A percentile compares a stretch with the other conserved stretches of the same genome.
Conservation (phyloP, 192 early-diverging fungal genomes). For the Backusella sp. region DNA sequence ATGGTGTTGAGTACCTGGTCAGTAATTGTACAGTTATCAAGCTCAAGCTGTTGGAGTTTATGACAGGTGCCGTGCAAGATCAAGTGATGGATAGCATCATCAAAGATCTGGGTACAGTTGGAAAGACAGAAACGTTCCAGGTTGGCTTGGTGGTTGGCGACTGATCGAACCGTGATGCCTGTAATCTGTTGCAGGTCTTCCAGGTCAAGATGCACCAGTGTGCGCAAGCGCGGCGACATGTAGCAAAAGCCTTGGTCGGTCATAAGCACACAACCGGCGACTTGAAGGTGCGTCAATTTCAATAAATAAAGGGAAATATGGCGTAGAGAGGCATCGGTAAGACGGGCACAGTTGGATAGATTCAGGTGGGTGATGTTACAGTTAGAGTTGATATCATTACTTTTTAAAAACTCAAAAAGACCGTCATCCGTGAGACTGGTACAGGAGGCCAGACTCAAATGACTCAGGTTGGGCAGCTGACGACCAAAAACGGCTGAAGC, state of each 20-base stretch:
- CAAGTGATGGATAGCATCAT: constrained; percentile 34
- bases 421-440: constrained; percentile 37
- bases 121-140: constrained; percentile 36
- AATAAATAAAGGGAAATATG: constrained; percentile 30
- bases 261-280: constrained; percentile 42
- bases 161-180: constrained; percentile 21
- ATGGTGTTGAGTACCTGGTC: constrained; percentile 43
- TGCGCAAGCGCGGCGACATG: constrained; percentile 24
- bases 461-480: constrained; percentile 38
- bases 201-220: constrained; percentile 33
- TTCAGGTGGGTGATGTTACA: constrained; percentile 37
- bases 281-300: constrained; percentile 45
- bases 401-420: constrained; percentile 36
- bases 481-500: constrained; percentile 35
- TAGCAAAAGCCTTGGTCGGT: constrained; percentile 40
- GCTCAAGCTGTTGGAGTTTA: constrained; percentile 38
- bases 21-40: constrained; percentile 49
- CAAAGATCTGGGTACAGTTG: constrained; percentile 36
- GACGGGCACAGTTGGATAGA: constrained; percentile 40
- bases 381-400: background rate
- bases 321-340: constrained; percentile 38
- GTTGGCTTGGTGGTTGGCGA: constrained; percentile 29
- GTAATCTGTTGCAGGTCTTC: constrained; percentile 39
- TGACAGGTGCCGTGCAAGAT: constrained; percentile 31
- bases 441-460: constrained; percentile 45